Conservation (phyloP, 2,329 filamentous ascomycete genomes). For the Byssochlamys sp. region DNA sequence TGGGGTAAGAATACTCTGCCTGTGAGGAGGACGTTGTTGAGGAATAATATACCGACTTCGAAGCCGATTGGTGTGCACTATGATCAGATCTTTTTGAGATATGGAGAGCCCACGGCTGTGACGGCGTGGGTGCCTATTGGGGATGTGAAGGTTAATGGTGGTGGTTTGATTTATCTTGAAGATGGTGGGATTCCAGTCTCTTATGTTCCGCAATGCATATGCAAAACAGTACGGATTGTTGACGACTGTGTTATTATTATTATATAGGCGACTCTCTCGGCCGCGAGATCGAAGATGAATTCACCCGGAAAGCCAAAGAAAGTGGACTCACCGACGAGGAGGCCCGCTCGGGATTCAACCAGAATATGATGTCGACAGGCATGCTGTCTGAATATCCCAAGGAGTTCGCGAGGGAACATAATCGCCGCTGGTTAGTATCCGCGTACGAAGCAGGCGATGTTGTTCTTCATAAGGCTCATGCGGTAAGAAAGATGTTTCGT, state of each 20-base stretch:
- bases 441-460: conserved; percentile 48
- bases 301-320: conserved; percentile 35
- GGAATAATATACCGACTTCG: conserved; percentile 49
- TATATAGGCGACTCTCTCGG: conserved; percentile 36
- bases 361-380: conserved; percentile 50
- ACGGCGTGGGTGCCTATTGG: conserved; percentile 52
- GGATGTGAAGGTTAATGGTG: conserved; percentile 45
- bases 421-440: conserved; percentile 42
- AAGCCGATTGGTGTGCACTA: conserved; percentile 53
- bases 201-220: neutral
- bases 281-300: conserved; percentile 38
- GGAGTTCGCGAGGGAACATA: conserved; percentile 35
- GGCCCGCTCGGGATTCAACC: conserved; percentile 44
- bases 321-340: conserved; percentile 46
- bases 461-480: conserved; percentile 33
- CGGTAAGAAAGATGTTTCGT: conserved; percentile 12
- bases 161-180: conserved; percentile 52
- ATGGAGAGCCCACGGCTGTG: conserved; percentile 46
- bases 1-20: conserved; percentile 44
- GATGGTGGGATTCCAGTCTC: conserved; percentile 18
- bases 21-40: conserved; percentile 42
- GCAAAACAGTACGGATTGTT: neutral
- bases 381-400: conserved; percentile 44
- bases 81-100: conserved; percentile 49
- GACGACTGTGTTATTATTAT: neutral